phyloP scores from a whole-genome alignment of 352 stramenopile genomes.

The Thraustochytrium striatum region DNA sequence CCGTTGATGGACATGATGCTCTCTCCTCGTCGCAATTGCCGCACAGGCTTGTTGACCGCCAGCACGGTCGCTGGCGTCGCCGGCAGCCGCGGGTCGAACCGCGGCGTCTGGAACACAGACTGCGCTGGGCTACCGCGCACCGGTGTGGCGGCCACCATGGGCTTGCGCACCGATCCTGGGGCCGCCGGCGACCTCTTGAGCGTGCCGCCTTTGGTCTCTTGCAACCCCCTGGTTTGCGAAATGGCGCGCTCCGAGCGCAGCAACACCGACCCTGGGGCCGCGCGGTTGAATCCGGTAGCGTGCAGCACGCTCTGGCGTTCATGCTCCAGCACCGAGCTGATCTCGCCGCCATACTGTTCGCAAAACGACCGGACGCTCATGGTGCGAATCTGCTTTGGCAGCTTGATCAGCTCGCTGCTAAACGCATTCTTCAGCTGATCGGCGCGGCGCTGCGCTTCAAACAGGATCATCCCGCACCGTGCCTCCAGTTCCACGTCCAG shows the following conservation, averaged over 20 bases:
- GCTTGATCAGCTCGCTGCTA: slow-evolving; percentile 36
- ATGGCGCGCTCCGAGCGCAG: slow-evolving; percentile 13
- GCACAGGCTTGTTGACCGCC: neutral
- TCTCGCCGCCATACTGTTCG: slow-evolving; percentile 25
- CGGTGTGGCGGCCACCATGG: neutral
- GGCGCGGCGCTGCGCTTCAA: neutral
- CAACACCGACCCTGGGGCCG: neutral
- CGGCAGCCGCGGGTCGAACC: neutral
- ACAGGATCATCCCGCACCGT: slow-evolving; percentile 4
- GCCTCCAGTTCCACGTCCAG: slow-evolving; percentile 12
- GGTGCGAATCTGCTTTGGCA: slow-evolving; percentile 41
- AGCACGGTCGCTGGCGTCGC: slow-evolving; percentile 7
- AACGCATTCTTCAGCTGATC: neutral
- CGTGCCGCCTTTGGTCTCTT: neutral
- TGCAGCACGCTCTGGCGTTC: slow-evolving; percentile 25
- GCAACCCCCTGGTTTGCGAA: slow-evolving; percentile 7
- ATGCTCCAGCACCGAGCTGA: slow-evolving; percentile 33
- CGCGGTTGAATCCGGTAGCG: neutral
- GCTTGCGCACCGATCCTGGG: neutral
- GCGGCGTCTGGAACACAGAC: slow-evolving; percentile 6
- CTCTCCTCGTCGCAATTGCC: slow-evolving; percentile 26
- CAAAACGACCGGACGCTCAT: slow-evolving; percentile 43
- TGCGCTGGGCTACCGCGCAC: neutral
- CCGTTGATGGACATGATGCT: slow-evolving; percentile 45
- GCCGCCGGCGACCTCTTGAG: neutral